A percentile compares a stretch with the other conserved stretches of the same genome.
phyloP scores from a whole-genome alignment of 1,139 yeast genomes.

The Trichomonascaceae sp. region DNA sequence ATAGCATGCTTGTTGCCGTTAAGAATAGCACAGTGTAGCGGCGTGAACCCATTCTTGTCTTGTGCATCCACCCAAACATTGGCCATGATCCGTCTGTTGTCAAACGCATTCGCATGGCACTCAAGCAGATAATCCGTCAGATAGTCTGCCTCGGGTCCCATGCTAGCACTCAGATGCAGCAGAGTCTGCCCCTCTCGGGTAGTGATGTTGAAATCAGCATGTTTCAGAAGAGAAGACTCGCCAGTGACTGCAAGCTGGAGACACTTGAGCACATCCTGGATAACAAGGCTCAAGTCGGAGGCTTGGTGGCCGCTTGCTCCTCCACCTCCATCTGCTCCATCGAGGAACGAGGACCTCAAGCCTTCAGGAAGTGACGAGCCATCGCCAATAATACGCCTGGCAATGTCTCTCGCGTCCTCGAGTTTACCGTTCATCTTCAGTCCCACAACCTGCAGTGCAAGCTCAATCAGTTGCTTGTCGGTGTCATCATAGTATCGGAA shows the following conservation, averaged over 20 bases:
- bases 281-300: constrained; percentile 15
- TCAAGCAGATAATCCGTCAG: no score
- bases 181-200: constrained; percentile 77
- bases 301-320: constrained; percentile 1
- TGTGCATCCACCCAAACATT: constrained; percentile 70
- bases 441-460: constrained; percentile 89
- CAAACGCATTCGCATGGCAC: no score
- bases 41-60: constrained; percentile 74
- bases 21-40: constrained; percentile 75
- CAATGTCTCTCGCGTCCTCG: constrained; percentile 86
- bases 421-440: constrained; percentile 87
- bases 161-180: constrained; percentile 68
- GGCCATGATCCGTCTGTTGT: no score
- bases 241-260: constrained; percentile 14
- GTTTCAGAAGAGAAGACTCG: no score
- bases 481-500: constrained; percentile 90
- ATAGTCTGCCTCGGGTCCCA: constrained; percentile 52
- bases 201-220: constrained; percentile 76
- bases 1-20: constrained; percentile 57
- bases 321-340: constrained; percentile 2
- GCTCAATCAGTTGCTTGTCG: constrained; percentile 79
- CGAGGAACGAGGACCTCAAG: constrained; percentile 2
- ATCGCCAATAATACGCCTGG: constrained; percentile 54
- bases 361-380: constrained; percentile 4
- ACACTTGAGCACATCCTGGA: constrained; percentile 18